Evolutionary conservation across 768 basidiomycete species (phyloP), one percentile per base, ranked within the genome.

Genomic region (Tricholoma furcatifolium): DNA sequence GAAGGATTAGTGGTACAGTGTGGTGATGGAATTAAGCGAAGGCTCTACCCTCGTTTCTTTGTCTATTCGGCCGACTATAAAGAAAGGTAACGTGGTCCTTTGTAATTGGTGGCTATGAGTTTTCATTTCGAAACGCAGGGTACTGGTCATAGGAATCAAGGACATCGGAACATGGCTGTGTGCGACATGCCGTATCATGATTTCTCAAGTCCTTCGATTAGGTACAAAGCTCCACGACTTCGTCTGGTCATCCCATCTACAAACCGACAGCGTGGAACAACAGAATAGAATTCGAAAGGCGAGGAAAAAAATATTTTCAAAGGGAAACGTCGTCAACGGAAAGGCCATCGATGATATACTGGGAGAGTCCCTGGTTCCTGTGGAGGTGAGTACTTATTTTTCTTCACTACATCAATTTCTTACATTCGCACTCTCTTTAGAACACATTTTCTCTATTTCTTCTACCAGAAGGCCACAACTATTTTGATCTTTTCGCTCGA

Each of bases 401-500:
- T 12, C 14, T 44, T 8, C 27, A 17, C 5, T 39, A 39, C 20
- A 39, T 17, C 17, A 38, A 2, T 17, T 3, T 17, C 15, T 39
- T 14, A 39, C 3, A 2, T 17, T 2, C n/a, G n/a, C n/a, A 17
- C 20, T 17, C 2, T 39, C 6, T 3, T 17, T 6, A 43, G 43
- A 44, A 44, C 17, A 17, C 43, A 12, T 44, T 44, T n/a, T 44
- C 15, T 4, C 5, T 14, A n/a, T 15, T 44, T 30, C 27, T 44
- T 14, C 43, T 44, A 15, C 27, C 27, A 4, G 3, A 27, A 10
- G 27, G 27, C 11, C 43, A 44, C 5, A 53, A 62, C 41, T 43
- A 60, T 11, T 62, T 51, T 46, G 8, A 30, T 12, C 52, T 61
- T 39, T 47, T 65, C 14, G 43, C 52, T 2, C 44, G 53, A 5